Evolutionary conservation across 2,329 filamentous ascomycete genomes (phyloP).

Genomic region (Talaromyces sp.): DNA sequence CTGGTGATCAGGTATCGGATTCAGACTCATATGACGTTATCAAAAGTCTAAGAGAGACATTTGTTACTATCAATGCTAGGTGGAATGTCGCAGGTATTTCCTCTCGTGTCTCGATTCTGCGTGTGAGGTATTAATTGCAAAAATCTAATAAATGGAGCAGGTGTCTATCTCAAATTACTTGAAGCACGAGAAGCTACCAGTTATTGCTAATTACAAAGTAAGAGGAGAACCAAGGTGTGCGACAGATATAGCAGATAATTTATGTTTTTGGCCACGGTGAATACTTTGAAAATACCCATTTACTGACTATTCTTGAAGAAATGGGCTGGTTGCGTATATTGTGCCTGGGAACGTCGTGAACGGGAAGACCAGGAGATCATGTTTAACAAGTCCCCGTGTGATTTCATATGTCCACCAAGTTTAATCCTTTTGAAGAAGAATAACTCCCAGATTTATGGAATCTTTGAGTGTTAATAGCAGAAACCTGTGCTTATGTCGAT

Average conservation of each 20-base stretch:
- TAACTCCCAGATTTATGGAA: no score
- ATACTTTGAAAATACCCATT: background rate
- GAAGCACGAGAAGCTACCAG: constrained; percentile 2
- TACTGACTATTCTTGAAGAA: background rate
- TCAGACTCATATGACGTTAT: background rate
- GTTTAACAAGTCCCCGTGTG: no score
- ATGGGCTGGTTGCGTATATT: background rate
- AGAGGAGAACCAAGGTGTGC: background rate
- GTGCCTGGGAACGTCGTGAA: background rate
- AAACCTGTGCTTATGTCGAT: no score
- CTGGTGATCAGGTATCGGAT: background rate
- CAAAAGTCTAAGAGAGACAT: background rate
- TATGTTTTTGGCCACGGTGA: background rate
- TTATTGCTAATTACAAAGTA: background rate
- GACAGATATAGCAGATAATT: background rate
- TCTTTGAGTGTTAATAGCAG: no score
- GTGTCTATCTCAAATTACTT: constrained; percentile 3
- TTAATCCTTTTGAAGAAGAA: background rate
- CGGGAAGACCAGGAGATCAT: background rate
- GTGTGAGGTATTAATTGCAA: background rate
- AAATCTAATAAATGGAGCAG: background rate
- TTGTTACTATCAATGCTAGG: background rate
- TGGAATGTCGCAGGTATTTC: constrained; percentile 7
- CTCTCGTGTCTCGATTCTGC: background rate
- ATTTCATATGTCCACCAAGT: background rate